These are phyloP conservation scores for Thalassiosira profunda DNA, from an alignment of 108 stramenopile genomes.

Conservation along the genomic window DNA sequence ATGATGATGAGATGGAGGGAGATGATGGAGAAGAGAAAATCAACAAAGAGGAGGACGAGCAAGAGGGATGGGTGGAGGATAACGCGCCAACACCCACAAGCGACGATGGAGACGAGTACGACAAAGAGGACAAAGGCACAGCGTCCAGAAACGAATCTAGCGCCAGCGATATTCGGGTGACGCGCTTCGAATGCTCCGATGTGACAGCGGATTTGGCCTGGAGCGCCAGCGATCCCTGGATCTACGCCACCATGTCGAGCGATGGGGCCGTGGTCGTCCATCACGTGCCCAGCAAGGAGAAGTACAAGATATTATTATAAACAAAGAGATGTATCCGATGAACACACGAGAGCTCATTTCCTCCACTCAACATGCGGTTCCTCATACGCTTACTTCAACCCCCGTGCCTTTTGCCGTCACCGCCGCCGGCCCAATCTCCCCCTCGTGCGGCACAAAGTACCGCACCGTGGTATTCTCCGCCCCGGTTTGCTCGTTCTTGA, in stretches of 20 bases:
- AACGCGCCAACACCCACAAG: not conserved
- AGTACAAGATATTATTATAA: slow-evolving; percentile 97
- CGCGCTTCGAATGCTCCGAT: slow-evolving; percentile 88
- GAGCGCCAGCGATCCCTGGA: slow-evolving; percentile 97
- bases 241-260: slow-evolving; percentile 89
- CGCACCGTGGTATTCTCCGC: slow-evolving; percentile 64
- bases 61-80: not conserved
- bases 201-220: slow-evolving; percentile 89
- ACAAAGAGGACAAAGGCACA: slow-evolving; percentile 2
- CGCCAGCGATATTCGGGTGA: slow-evolving; percentile 82
- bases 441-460: slow-evolving; percentile 75
- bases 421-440: slow-evolving; percentile 22
- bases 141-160: slow-evolving; percentile 27
- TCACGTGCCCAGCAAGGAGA: slow-evolving; percentile 98
- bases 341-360: not conserved
- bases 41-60: slow-evolving; percentile 23
- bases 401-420: slow-evolving; percentile 39
- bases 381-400: not conserved
- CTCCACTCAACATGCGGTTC: too few relatives aligned
- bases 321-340: not conserved
- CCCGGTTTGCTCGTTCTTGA: slow-evolving; percentile 71
- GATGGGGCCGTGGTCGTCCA: slow-evolving; percentile 94
- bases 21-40: slow-evolving; percentile 4
- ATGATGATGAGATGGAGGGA: slow-evolving; percentile 5
- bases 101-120: slow-evolving; percentile 19